Percentiles rank a stretch among this genome's conserved stretches.
Evolutionary conservation across 2,329 filamentous ascomycete species (phyloP).

Genomic region (Colletotrichum tofieldiae): DNA sequence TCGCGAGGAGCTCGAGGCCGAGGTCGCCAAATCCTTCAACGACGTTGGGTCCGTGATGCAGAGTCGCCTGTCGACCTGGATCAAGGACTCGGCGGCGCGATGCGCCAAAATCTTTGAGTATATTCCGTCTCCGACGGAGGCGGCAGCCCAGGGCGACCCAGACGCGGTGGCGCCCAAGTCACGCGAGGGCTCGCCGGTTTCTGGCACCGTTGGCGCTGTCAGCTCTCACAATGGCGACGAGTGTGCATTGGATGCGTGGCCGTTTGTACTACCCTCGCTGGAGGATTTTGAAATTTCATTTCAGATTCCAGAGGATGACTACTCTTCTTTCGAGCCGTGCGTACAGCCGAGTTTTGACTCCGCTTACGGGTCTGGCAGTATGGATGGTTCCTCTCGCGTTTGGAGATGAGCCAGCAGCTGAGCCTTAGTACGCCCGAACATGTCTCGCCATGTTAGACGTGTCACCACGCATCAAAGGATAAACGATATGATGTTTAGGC

Average conservation of each 20-base stretch:
- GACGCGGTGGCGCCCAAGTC: background rate
- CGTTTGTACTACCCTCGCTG: background rate
- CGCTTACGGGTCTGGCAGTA: background rate
- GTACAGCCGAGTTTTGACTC: background rate
- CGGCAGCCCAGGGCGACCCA: slow-evolving; percentile 13
- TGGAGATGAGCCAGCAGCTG: background rate
- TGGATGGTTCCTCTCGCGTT: background rate
- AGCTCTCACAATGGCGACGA: background rate
- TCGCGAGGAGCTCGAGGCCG: slow-evolving; percentile 49
- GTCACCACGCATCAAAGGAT: too few species aligned
- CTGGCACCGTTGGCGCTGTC: background rate
- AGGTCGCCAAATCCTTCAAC: slow-evolving; percentile 46
- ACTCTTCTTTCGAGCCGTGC: background rate
- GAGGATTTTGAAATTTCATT: background rate
- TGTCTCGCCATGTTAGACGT: background rate
- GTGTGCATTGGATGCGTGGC: background rate
- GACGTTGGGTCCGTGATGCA: slow-evolving; percentile 36
- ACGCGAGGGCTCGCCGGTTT: slow-evolving; percentile 5
- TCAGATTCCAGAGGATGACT: background rate
- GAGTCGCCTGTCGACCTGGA: slow-evolving; percentile 7
- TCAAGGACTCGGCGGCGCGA: slow-evolving; percentile 1
- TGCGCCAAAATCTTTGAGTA: slow-evolving; percentile 23
- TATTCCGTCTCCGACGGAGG: slow-evolving; percentile 20
- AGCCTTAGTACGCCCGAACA: background rate
- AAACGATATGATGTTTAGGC: too few species aligned